phyloP scores from a whole-genome alignment of 1,139 yeast species.

The Pichia sp. region DNA sequence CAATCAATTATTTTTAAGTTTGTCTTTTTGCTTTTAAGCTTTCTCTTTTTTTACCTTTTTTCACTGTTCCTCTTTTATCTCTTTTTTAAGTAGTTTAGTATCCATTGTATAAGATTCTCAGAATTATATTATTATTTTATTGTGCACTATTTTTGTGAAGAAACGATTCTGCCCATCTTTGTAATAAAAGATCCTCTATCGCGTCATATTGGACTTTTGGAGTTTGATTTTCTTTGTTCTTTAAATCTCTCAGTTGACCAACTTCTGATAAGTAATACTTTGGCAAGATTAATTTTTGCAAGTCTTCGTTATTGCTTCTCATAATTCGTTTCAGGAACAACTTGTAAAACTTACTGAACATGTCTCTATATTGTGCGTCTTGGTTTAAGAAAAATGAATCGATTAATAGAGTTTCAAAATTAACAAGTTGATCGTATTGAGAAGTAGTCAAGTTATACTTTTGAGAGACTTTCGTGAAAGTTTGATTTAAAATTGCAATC shows the following conservation, averaged over 20 bases:
- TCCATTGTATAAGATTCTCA: not conserved
- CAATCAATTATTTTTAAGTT: not conserved
- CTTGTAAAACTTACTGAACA: constrained; percentile 31
- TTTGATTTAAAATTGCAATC: constrained; percentile 32
- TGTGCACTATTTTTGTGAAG: constrained; percentile 12
- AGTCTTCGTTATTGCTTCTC: constrained; percentile 27
- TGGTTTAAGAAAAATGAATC: constrained; percentile 25
- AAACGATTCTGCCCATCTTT: constrained; percentile 45
- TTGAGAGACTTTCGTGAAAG: constrained; percentile 32
- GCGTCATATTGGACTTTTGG: constrained; percentile 33
- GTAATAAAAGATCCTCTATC: constrained; percentile 44
- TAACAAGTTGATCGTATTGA: constrained; percentile 33
- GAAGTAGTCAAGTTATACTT: constrained; percentile 31
- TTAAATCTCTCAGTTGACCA: constrained; percentile 6
- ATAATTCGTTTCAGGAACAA: constrained; percentile 30
- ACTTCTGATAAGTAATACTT: constrained; percentile 15
- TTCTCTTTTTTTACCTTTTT: not conserved
- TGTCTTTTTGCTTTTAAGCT: not conserved
- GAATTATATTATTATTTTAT: not conserved
- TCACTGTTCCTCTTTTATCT: not conserved
- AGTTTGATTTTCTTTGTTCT: constrained; percentile 8
- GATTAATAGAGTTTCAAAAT: constrained; percentile 30
- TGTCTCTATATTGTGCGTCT: constrained; percentile 28
- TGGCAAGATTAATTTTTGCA: constrained; percentile 31
- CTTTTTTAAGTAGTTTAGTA: not conserved